These are phyloP conservation scores for Kernera saxatilis DNA, from an alignment of 345 rosid genomes.

Conservation along the genomic window DNA sequence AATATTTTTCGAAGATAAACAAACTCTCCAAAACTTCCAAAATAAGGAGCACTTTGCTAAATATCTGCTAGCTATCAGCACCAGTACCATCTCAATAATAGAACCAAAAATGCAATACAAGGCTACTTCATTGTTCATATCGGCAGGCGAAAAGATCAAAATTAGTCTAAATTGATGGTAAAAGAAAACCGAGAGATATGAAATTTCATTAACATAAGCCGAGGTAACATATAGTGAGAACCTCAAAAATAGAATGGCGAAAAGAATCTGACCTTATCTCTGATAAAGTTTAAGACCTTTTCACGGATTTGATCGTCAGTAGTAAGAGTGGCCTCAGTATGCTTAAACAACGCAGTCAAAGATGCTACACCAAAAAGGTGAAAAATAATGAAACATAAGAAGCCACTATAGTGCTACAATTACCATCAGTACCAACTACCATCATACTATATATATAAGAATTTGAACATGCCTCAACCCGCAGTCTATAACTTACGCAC, in stretches of 20 bases:
- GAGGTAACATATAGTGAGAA: neutral
- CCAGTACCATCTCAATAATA: neutral
- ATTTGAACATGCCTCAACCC: neutral
- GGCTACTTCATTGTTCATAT: neutral
- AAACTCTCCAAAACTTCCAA: neutral
- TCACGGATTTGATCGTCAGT: slow-evolving; percentile 66
- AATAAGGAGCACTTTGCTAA: neutral
- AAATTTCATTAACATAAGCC: neutral
- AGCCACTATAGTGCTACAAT: neutral
- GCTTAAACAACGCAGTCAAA: slow-evolving; percentile 74
- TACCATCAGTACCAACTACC: neutral
- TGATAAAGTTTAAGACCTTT: slow-evolving; percentile 66
- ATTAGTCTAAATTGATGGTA: neutral
- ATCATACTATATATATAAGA: neutral
- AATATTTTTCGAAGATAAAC: neutral
- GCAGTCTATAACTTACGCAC: neutral
- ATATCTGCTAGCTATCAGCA: neutral
- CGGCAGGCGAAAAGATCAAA: neutral
- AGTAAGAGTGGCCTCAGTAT: slow-evolving; percentile 48
- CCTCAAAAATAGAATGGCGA: neutral
- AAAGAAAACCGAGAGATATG: neutral
- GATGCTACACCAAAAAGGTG: slow-evolving; percentile 49
- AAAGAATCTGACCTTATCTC: slow-evolving; percentile 63
- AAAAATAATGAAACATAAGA: neutral
- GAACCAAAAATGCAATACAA: neutral